phyloP scores from a whole-genome alignment of 306 rosid genomes.

The Malus orientalis region DNA sequence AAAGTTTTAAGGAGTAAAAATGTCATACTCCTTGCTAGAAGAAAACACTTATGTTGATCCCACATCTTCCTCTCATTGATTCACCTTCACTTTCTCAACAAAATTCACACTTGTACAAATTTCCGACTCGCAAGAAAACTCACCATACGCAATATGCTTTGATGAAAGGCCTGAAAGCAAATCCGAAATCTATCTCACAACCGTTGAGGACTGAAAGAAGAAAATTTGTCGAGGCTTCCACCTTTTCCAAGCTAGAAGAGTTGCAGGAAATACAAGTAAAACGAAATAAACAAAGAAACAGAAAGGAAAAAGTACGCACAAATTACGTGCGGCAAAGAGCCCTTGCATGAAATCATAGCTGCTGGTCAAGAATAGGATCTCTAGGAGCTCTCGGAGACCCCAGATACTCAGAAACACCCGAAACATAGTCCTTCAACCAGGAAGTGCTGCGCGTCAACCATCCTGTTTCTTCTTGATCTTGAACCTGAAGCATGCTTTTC shows the following conservation, averaged over 20 bases:
- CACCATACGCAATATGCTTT: too few relatives aligned
- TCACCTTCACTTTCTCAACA: background rate
- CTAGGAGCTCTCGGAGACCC: slow-evolving; percentile 56
- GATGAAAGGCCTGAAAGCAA: too few relatives aligned
- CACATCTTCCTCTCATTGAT: too few relatives aligned
- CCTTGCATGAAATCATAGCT: slow-evolving; percentile 38
- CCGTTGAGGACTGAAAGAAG: background rate
- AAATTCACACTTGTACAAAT: too few relatives aligned
- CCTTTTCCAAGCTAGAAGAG: background rate
- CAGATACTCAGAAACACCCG: slow-evolving; percentile 45
- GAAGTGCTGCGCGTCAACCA: slow-evolving; percentile 88
- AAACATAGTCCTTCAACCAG: slow-evolving; percentile 58
- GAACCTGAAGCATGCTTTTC: slow-evolving; percentile 38
- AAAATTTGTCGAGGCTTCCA: slow-evolving; percentile 3
- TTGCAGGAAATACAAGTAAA: background rate
- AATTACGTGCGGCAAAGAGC: background rate
- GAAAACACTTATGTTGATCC: background rate
- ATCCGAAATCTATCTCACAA: background rate
- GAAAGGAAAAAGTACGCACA: background rate
- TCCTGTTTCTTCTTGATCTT: slow-evolving; percentile 45
- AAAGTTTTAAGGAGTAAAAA: too few relatives aligned
- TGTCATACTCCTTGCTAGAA: too few relatives aligned
- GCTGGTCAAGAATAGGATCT: slow-evolving; percentile 72
- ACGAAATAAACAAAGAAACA: background rate
- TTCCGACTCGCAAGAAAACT: too few relatives aligned